Base-by-base conservation (phyloP, 2,329 filamentous ascomycete species). In the Scedosporium minutisporum region DNA sequence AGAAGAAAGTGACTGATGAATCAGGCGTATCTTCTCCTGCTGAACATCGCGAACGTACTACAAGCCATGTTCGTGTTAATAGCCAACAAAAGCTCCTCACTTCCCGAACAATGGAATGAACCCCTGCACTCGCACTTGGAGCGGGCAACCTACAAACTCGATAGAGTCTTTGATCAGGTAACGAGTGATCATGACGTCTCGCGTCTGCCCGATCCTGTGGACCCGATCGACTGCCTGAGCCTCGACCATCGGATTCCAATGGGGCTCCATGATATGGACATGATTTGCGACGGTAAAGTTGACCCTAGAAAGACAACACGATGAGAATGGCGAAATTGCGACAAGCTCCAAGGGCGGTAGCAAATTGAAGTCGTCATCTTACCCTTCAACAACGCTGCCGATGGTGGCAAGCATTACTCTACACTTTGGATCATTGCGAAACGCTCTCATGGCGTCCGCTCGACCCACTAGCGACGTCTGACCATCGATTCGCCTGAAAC, bases 181-280 rank as follows among this genome's bases (percentile, higher is more conserved):
- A 25, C 79, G 74, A 0, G 71, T 77, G 0, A 82, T 74, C 0
- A 68, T 62, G 0, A 84, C 80, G 9, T 74, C 62, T 4, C 74
- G 65, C 1, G 68, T 66, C 63, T 83, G 81, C 0, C 79, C 78
- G 0, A 83, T 69, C 0, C 81, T 75, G 3, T 81, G 69, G 0
- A 78, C 79, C 10, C 81, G 71, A 0, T 74, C 79, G 10, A 84
- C 76, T 0, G 81, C 82, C 62, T 84, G 81, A 10, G 75, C 76
- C 63, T 83, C 82, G 0, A 82, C 75, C 1, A 74, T 77, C 0
- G 80, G 81, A 46, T 83, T 84, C 80, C 81, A 84, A 27, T 84
- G 82, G 0, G 79, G 76, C 58, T 84, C 82, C 0, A 83, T 69
- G 2, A 84, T 77, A 63, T 80, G 80, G 0, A 84, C 75, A 0